phyloP scores from a whole-genome alignment of 2,329 filamentous ascomycete genomes.

The Herpotrichia juniperi region DNA sequence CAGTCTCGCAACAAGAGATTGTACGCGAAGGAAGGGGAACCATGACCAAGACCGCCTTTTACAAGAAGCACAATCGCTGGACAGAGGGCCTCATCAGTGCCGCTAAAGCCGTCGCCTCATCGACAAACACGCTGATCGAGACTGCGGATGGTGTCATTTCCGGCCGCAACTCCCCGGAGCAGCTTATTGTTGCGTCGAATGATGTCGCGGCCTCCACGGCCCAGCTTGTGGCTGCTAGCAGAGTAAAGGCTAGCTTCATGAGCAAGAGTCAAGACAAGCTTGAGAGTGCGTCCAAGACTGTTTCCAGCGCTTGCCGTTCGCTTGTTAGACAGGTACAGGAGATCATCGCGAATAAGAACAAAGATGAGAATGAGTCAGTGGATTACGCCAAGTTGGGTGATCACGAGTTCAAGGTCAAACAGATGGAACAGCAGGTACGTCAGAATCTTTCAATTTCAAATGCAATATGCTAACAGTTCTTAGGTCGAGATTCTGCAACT shows the following conservation, averaged over 20 bases:
- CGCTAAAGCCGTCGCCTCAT: slow-evolving; percentile 91
- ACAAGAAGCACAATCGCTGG: slow-evolving; percentile 99
- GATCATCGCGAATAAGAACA: slow-evolving; percentile 87
- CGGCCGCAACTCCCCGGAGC: slow-evolving; percentile 90
- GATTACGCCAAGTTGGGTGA: slow-evolving; percentile 88
- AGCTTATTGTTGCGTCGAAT: slow-evolving; percentile 97
- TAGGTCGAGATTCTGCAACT: slow-evolving; percentile 97
- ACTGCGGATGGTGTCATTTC: slow-evolving; percentile 95
- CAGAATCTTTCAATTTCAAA: neutral
- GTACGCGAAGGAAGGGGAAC: slow-evolving; percentile 89
- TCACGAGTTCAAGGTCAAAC: slow-evolving; percentile 97
- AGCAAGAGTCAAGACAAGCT: slow-evolving; percentile 93
- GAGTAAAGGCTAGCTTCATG: slow-evolving; percentile 98
- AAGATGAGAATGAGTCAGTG: slow-evolving; percentile 76
- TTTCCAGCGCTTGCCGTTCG: slow-evolving; percentile 84
- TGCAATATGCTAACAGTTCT: slow-evolving; percentile 17
- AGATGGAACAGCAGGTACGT: slow-evolving; percentile 99
- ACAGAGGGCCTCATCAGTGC: slow-evolving; percentile 97
- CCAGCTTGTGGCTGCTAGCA: slow-evolving; percentile 91
- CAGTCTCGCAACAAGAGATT: slow-evolving; percentile 92
- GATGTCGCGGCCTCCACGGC: slow-evolving; percentile 95
- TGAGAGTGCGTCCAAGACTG: slow-evolving; percentile 89
- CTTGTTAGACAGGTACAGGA: slow-evolving; percentile 92
- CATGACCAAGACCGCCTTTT: slow-evolving; percentile 89
- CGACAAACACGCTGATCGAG: slow-evolving; percentile 96